phyloP scores from a whole-genome alignment of 495 filamentous ascomycete genomes.

The Staphylotrichum longicolle region DNA sequence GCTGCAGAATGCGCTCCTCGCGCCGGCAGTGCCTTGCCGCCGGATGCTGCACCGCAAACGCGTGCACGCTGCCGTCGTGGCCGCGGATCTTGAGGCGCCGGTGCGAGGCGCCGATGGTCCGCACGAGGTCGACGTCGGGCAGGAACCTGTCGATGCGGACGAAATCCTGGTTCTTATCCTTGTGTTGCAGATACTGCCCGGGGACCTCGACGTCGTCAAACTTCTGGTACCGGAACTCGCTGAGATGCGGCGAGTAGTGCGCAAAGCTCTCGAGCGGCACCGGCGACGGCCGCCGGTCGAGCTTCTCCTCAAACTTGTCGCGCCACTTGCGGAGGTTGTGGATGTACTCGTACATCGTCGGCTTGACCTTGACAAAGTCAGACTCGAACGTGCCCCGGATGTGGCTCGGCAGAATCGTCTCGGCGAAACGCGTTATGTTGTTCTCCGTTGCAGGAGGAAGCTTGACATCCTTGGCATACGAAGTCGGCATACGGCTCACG shows the following conservation, averaged over 20 bases:
- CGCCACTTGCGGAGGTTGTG: slow-evolving; percentile 95
- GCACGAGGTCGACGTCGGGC: slow-evolving; percentile 87
- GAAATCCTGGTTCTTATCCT: slow-evolving; percentile 98
- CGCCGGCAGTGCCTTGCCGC: slow-evolving; percentile 86
- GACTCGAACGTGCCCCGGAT: slow-evolving; percentile 92
- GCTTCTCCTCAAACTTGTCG: slow-evolving; percentile 95
- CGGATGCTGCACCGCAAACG: slow-evolving; percentile 94
- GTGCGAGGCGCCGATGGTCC: slow-evolving; percentile 83
- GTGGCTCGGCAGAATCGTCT: slow-evolving; percentile 89
- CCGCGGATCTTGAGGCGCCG: slow-evolving; percentile 92
- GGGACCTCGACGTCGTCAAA: slow-evolving; percentile 98
- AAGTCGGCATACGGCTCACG: slow-evolving; percentile 77
- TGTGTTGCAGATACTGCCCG: slow-evolving; percentile 92
- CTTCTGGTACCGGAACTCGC: slow-evolving; percentile 94
- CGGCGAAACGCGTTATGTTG: slow-evolving; percentile 94
- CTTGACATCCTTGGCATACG: slow-evolving; percentile 88
- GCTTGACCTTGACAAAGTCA: slow-evolving; percentile 90
- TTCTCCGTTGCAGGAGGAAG: slow-evolving; percentile 85
- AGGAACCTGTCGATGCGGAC: slow-evolving; percentile 94
- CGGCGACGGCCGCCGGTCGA: slow-evolving; percentile 74
- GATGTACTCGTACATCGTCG: slow-evolving; percentile 96
- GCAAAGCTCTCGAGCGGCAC: slow-evolving; percentile 64
- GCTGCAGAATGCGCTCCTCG: slow-evolving; percentile 90
- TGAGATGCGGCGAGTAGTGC: slow-evolving; percentile 78
- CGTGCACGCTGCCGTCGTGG: slow-evolving; percentile 93